These are phyloP conservation scores for Phymatotrichopsis omnivora DNA, from an alignment of 2,329 filamentous ascomycete species.

Conservation along the genomic window DNA sequence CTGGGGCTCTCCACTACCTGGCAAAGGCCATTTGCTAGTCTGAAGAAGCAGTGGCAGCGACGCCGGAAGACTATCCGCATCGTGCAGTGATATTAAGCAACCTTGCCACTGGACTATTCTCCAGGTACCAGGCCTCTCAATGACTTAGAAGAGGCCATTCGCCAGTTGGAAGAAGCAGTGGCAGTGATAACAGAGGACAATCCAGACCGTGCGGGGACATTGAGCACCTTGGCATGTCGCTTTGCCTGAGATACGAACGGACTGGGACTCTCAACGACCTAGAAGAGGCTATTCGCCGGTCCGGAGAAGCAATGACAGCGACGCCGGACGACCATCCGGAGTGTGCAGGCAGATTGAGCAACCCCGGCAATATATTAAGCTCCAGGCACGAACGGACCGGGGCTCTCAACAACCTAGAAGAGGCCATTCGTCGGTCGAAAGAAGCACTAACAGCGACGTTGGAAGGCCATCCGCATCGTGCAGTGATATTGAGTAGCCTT, in stretches of 20 bases:
- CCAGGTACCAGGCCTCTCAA: background rate
- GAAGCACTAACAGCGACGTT: background rate
- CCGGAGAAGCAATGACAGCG: background rate
- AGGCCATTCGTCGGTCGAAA: background rate
- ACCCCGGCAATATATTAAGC: no score
- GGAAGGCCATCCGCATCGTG: background rate
- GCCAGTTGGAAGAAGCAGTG: no score
- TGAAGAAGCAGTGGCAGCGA: background rate
- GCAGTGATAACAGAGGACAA: no score
- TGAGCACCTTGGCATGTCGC: background rate
- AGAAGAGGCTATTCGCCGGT: background rate
- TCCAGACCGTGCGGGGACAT: background rate
- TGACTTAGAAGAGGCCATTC: constrained; percentile 3
- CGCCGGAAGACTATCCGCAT: background rate
- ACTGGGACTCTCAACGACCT: background rate
- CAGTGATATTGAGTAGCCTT: background rate
- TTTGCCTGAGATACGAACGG: constrained; percentile 4
- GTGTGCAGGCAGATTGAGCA: no score
- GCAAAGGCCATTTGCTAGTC: background rate
- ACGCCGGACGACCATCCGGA: constrained; percentile 3
- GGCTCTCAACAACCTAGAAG: background rate
- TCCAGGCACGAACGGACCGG: background rate
- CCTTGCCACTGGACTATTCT: constrained; percentile 1
- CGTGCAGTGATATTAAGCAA: background rate
- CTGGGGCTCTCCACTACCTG: background rate